Base-by-base conservation (phyloP, 371 early-diverging fungal species). In the Cokeromyces recurvatus region DNA sequence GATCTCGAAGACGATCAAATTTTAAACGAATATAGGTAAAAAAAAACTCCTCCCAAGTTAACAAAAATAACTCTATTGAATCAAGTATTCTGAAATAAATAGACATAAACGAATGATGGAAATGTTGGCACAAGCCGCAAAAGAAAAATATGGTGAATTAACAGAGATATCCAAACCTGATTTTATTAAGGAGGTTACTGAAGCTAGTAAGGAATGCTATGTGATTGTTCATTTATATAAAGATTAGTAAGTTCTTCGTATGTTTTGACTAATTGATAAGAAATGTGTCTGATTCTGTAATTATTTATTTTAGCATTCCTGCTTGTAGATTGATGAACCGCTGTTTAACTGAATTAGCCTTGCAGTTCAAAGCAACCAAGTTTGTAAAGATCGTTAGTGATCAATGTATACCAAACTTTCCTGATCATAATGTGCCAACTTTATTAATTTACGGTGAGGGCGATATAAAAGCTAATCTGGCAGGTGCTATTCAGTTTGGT, bases 401-500 rank as follows among this genome's bases (percentile, higher is more conserved):
- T 48, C 89, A 90, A 52, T 95, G 95, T 72, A 94, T 97, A 57
- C 90, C 85, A 37, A 88, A 91, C 53, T 96, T 92, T 54, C 96
- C 96, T 3, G 95, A 95, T 64, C 69, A 77, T 34, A 95, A 94
- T 62, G 63, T 92, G 34, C 94, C 93, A n/a, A 94, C 97, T 0
- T 64, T 97, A 19, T 59, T 97, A 43, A 72, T 95, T 37, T 96
- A 95, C 63, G 86, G 86, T 17, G 62, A 89, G 8, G 92, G 95
- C 16, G 94, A 95, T 46, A 62, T 94, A 37, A 81, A 77, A 53
- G 72, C 79, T 3, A 92, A 97, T 58, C 61, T 95, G 20, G 89
- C 91, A 1, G 89, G 95, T 14, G 75, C 92, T 35, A 64, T 80
- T 47, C 66, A 70, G 25, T 81, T 92, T 59, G 94, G 93, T 38